phyloP scores from a whole-genome alignment of 257 asterid genomes.

The Solanum chaucha region DNA sequence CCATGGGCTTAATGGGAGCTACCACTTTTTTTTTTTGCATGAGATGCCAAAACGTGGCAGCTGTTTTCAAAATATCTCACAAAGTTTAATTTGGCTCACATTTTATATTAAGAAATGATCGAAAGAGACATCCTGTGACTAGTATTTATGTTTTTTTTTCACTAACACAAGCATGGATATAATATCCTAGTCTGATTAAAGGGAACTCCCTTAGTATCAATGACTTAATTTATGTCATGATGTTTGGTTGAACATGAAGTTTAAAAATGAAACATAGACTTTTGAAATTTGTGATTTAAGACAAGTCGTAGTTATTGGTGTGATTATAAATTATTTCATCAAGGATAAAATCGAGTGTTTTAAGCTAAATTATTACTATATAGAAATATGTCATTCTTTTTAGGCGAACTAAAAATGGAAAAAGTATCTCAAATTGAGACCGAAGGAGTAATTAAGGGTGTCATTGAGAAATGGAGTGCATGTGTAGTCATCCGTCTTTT shows the following conservation, averaged over 20 bases:
- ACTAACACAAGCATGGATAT: neutral
- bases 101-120: neutral
- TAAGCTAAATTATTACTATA: neutral
- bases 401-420: neutral
- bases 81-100: neutral
- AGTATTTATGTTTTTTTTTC: neutral
- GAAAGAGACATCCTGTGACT: neutral
- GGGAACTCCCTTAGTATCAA: neutral
- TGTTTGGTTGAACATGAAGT: neutral
- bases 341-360: neutral
- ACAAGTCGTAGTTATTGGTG: neutral
- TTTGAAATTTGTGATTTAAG: neutral
- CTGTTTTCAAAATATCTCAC: neutral
- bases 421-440: neutral
- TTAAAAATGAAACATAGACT: neutral
- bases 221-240: neutral
- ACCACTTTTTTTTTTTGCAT: neutral
- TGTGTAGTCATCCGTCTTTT: too few species aligned
- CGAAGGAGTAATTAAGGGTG: neutral
- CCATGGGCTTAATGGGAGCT: neutral
- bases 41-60: constrained; percentile 1
- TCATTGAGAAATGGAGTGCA: neutral
- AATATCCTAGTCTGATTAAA: too few species aligned
- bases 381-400: neutral
- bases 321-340: neutral